These are phyloP conservation scores for Acacia pycnantha DNA, from an alignment of 331 rosid species.

Conservation along the genomic window DNA sequence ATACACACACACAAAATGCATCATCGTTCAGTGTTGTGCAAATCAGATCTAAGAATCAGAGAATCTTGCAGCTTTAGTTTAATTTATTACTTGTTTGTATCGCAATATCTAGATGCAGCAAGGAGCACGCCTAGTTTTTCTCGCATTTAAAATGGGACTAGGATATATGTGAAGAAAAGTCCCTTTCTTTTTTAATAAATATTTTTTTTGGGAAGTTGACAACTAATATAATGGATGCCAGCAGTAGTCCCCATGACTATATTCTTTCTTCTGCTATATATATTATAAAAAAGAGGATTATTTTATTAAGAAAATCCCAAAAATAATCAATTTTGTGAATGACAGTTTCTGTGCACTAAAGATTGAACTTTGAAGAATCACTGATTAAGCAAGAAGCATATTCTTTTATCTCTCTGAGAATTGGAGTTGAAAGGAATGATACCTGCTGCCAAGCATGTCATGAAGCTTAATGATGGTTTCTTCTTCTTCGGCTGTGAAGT, in stretches of 20 bases:
- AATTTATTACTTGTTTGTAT: not conserved
- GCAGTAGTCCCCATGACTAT: conserved; percentile 29
- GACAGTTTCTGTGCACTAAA: not conserved
- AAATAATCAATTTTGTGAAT: conserved; percentile 1
- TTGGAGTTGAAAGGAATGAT: conserved; percentile 5
- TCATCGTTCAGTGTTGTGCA: not conserved
- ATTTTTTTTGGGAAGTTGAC: not conserved
- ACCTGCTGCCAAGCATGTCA: conserved; percentile 84
- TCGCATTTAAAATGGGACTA: conserved; percentile 18
- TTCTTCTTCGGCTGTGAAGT: conserved; percentile 81
- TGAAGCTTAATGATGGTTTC: conserved; percentile 67
- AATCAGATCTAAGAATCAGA: conserved; percentile 11
- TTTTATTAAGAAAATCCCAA: not conserved
- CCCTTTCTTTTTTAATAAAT: conserved; percentile 14
- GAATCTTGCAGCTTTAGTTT: conserved; percentile 38
- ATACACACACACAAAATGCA: conserved; percentile 13
- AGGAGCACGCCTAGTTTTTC: conserved; percentile 19
- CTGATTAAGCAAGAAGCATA: not conserved
- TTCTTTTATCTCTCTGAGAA: not conserved
- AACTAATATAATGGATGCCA: conserved; percentile 6
- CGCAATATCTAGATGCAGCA: not conserved
- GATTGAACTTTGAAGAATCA: not conserved
- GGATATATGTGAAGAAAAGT: not conserved
- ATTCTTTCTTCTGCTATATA: not conserved
- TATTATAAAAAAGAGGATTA: too few species aligned